Base-by-base conservation (phyloP, 805 yeast genomes). In the Ogataea minuta region DNA sequence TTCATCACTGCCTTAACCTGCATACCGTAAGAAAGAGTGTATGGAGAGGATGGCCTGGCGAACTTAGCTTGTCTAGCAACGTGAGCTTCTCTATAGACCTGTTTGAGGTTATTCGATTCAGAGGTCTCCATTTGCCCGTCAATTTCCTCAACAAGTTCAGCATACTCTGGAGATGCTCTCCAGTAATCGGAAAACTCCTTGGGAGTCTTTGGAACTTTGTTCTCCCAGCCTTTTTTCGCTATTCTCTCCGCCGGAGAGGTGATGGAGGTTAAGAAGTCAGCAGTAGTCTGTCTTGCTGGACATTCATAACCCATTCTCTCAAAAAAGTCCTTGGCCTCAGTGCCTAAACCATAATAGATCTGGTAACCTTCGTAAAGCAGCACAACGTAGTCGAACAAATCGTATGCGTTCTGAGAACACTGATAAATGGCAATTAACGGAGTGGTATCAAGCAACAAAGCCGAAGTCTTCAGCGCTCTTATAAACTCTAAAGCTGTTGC, bases 401-500 rank as follows among this genome's bases (percentile, higher is more conserved):
- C 71, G 49, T 68, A 69, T 2, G 71, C 69, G 46, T 62, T 70
- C 45, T 66, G 70, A n/a, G 71, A 66, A 53, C 70, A 66, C 46
- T 66, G 71, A 42, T 66, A 66, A 46, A 74, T 74, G 35, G 79
- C 78, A 56, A 74, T 70, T 44, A 74, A 61, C 1, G 78, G 75
- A 7, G 78, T 73, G 14, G 70, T 64, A 15, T 71, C 71, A 46
- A 67, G 49, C n/a, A 74, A 50, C 21, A 63, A 52, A n/a, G 84
- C 79, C 3, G 79, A 68, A 2, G 77, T 66, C 56, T 74, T 77
- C 49, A 80, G 66, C 16, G 81, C 79, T 48, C 72, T 65, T 43
- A 76, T 69, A 51, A 80, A 79, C 54, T 79, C 84, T 53, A 77
- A 65, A 23, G 86, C 86, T 33, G 84, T 79, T 19, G 85, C 84